Conservation (phyloP, 2,329 filamentous ascomycete species). For the Emydomyces testavorans region DNA sequence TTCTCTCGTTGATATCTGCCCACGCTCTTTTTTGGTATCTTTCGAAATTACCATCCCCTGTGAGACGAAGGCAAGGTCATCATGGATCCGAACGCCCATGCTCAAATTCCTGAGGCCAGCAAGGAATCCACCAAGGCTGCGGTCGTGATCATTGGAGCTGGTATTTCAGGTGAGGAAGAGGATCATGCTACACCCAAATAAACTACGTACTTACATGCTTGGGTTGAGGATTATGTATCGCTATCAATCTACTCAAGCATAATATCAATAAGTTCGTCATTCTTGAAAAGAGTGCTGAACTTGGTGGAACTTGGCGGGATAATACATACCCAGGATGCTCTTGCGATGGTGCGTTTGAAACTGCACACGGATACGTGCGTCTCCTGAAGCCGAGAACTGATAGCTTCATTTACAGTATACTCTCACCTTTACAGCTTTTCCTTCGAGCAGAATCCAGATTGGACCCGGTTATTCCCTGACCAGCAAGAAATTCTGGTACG, state of each 20-base stretch:
- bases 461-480: constrained; percentile 48
- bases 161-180: constrained; percentile 45
- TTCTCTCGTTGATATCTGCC: too few relatives aligned
- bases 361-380: too few relatives aligned
- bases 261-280: constrained; percentile 43
- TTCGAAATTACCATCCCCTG: too few relatives aligned
- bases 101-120: constrained; percentile 28
- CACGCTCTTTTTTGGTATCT: too few relatives aligned
- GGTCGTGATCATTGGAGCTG: constrained; percentile 48
- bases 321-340: constrained; percentile 48
- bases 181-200: not conserved
- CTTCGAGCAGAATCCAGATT: constrained; percentile 49
- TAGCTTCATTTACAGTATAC: constrained; percentile 34
- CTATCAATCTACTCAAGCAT: constrained; percentile 47
- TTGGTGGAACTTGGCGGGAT: constrained; percentile 46
- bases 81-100: not conserved
- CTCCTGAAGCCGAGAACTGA: constrained; percentile 13
- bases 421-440: constrained; percentile 48
- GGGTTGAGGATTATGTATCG: constrained; percentile 41
- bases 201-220: not conserved
- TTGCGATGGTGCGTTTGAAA: constrained; percentile 35
- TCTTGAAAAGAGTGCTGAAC: constrained; percentile 43
- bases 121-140: constrained; percentile 42
- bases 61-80: not conserved
- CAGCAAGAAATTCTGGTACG: constrained; percentile 48